Evolutionary conservation across 768 basidiomycete genomes (phyloP).

Genomic region (Collybia mongolica): DNA sequence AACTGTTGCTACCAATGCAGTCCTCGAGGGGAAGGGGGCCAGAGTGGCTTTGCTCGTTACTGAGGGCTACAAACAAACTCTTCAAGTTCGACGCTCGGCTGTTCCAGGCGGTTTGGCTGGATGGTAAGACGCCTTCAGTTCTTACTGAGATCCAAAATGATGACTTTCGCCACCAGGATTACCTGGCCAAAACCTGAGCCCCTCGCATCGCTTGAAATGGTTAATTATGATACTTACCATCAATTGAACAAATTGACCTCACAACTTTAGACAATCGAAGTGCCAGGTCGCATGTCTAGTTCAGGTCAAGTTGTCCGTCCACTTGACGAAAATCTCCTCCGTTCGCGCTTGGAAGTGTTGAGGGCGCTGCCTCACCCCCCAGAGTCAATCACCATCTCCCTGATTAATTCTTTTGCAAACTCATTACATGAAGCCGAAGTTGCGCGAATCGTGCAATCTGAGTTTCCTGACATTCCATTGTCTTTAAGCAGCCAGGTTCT

Average conservation of each 20-base stretch:
- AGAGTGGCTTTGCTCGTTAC: slow-evolving; percentile 26
- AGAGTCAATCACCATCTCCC: slow-evolving; percentile 24
- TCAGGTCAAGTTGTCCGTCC: slow-evolving; percentile 22
- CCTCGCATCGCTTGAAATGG: slow-evolving; percentile 25
- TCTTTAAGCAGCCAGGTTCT: slow-evolving; percentile 21
- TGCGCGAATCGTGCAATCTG: slow-evolving; percentile 14
- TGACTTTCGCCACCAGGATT: slow-evolving; percentile 17
- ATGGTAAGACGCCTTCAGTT: slow-evolving; percentile 12
- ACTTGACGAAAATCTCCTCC: slow-evolving; percentile 18
- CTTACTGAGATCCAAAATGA: slow-evolving; percentile 4
- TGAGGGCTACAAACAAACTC: slow-evolving; percentile 21
- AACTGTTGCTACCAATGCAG: slow-evolving; percentile 28
- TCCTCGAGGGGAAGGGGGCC: slow-evolving; percentile 27
- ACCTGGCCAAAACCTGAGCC: slow-evolving; percentile 26
- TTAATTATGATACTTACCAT: slow-evolving; percentile 5
- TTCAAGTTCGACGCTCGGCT: slow-evolving; percentile 16
- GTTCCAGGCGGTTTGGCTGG: slow-evolving; percentile 22
- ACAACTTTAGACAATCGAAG: slow-evolving; percentile 21
- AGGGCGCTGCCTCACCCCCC: slow-evolving; percentile 13
- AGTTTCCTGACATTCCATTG: slow-evolving; percentile 23
- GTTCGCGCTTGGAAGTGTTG: slow-evolving; percentile 14
- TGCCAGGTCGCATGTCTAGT: slow-evolving; percentile 25
- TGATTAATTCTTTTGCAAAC: slow-evolving; percentile 26
- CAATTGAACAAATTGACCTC: background rate
- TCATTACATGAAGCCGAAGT: slow-evolving; percentile 19